Evolutionary conservation across 139 green algal species (phyloP), one percentile per base, ranked within the genome.

Genomic region (Chara braunii): DNA sequence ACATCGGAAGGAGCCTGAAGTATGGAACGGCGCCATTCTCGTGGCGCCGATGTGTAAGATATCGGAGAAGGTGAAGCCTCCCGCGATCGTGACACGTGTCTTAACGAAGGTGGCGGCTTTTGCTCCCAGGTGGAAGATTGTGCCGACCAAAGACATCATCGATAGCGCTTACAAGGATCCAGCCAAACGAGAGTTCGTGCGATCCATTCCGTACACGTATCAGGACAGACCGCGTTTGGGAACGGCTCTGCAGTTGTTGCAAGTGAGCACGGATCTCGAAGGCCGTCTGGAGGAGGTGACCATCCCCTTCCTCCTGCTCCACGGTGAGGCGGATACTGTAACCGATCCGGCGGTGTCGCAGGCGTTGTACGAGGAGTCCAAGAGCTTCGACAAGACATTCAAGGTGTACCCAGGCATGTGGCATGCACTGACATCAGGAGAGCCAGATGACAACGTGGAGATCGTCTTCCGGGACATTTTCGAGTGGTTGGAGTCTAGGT

Each of bases 361-460:
- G 24, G 53, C 36, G 63, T 37, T 72, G 63, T 69, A 68, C 26
- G 63, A 72, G 28, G 14, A 70, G 23, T 40, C 63, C 2, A 45
- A 33, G 32, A 72, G 63, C 53, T 31, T 14, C 1, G 63, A 72
- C 24, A 72, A 72, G 63, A 72, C 63, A 12, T 70, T 72, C 30
- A 68, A 56, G 52, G n/a, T 70, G 9, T 72, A 72, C 63, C 63
- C 63, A 9, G 63, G 63, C 36, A 60, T 72, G 53, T 65, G 51
- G 51, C 63, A 72, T 32, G n/a, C 34, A 42, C 37, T 72, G 56
- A 68, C 53, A 14, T 24, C 36, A n/a, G 63, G 63, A n/a, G 63
- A 72, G 55, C 42, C 55, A 54, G 45, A 63, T 23, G 55, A 67
- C 42, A 63, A 64, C 12, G 55, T 12, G 12, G 55, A 64, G 55